Conservation (phyloP, 108 stramenopile genomes). For the Cyclotella atomus region DNA sequence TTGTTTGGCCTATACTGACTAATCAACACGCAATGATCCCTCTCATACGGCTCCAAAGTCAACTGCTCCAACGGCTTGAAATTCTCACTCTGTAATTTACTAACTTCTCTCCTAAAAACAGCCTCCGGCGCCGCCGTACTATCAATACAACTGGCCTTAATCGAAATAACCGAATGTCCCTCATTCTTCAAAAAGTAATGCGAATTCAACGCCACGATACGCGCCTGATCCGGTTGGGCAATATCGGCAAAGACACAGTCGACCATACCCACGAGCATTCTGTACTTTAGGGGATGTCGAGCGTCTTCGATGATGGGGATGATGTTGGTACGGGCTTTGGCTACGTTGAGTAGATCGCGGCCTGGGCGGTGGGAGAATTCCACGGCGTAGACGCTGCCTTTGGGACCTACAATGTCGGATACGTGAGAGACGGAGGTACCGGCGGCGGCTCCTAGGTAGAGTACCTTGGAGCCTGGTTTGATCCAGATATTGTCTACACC, state of each 20-base stretch:
- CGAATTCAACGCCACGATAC: slow-evolving; percentile 99
- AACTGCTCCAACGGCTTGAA: slow-evolving; percentile 99
- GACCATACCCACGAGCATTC: slow-evolving; percentile 99
- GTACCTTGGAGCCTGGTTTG: slow-evolving; percentile 95
- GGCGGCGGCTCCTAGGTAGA: slow-evolving; percentile 99
- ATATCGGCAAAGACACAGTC: slow-evolving; percentile 99
- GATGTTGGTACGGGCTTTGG: slow-evolving; percentile 98
- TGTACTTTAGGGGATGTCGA: slow-evolving; percentile 99
- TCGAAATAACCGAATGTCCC: slow-evolving; percentile 98
- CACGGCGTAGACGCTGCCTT: slow-evolving; percentile 97
- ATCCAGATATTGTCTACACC: slow-evolving; percentile 99
- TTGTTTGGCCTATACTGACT: slow-evolving; percentile 94
- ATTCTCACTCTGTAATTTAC: slow-evolving; percentile 92
- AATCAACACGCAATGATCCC: slow-evolving; percentile 99
- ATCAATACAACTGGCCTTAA: slow-evolving; percentile 99
- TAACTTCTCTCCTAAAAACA: slow-evolving; percentile 96
- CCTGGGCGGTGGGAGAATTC: slow-evolving; percentile 99
- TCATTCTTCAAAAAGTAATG: slow-evolving; percentile 99
- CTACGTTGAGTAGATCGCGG: slow-evolving; percentile 98
- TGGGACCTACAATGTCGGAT: slow-evolving; percentile 97
- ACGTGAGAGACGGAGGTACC: slow-evolving; percentile 99
- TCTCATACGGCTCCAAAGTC: slow-evolving; percentile 99
- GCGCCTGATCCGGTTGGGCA: slow-evolving; percentile 99
- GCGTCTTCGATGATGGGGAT: slow-evolving; percentile 99
- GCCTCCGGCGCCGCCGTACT: slow-evolving; percentile 99